phyloP scores from a whole-genome alignment of 179 eudicot species.

The Carnegiea gigantea region DNA sequence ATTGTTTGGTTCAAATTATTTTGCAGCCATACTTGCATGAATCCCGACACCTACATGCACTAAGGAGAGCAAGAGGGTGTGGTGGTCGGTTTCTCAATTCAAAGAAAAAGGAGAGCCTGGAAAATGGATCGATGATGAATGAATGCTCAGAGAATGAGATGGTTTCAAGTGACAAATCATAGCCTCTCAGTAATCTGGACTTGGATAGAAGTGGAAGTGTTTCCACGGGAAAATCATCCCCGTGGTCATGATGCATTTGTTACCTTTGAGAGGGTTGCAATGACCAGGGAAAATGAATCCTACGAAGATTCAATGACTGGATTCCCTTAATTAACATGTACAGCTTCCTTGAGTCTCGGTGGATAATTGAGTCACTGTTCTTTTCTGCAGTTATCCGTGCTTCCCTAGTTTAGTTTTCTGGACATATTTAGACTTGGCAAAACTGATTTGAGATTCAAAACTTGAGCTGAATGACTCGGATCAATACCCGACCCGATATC shows the following conservation, averaged over 20 bases:
- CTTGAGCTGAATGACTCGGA: no score
- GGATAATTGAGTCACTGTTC: no score
- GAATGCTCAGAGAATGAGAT: slow-evolving; percentile 33
- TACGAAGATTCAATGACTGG: background rate
- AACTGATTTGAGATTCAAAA: no score
- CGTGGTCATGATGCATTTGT: background rate
- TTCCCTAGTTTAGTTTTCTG: background rate
- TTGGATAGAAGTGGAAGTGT: slow-evolving; percentile 5
- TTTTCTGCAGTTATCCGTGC: no score
- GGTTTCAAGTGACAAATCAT: slow-evolving; percentile 33
- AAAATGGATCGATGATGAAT: slow-evolving; percentile 12
- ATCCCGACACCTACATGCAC: no score
- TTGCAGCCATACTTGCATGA: slow-evolving; percentile 16
- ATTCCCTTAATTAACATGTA: background rate
- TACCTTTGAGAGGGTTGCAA: background rate
- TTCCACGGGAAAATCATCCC: slow-evolving; percentile 15
- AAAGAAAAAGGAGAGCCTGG: slow-evolving; percentile 12
- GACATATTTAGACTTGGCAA: no score
- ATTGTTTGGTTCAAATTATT: background rate
- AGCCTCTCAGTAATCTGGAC: slow-evolving; percentile 33
- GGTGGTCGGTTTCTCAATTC: no score
- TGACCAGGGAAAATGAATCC: background rate
- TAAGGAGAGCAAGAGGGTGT: no score
- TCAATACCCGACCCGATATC: no score
- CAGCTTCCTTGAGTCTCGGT: background rate